Evolutionary conservation across 2,329 filamentous ascomycete genomes (phyloP), one percentile per base, ranked within the genome.

Genomic region (Metarhizium brunneum): DNA sequence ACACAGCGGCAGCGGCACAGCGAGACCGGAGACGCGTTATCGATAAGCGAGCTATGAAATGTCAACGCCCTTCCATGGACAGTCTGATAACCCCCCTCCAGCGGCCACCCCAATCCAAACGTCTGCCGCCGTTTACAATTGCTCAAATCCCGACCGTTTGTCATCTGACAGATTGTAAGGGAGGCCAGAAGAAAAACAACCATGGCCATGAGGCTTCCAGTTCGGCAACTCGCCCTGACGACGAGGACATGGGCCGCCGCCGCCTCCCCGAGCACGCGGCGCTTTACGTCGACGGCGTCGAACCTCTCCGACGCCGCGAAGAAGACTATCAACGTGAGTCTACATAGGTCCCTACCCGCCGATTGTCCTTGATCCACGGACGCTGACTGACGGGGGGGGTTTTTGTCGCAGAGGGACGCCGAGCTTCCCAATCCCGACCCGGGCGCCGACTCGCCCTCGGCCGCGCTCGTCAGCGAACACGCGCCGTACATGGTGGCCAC

Each of bases 401-500:
- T 25, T 25, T 25, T 25, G 25, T 25, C 25, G 25, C 36, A 64
- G 67, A 63, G 64, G 53, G 68, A 71, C 50, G 68, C 69, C 35
- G 57, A 66, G 51, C 62, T 77, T 13, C 78, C 87, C 10, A 90
- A 87, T 62, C 80, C 87, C 51, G 90, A 95, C 66, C 90, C 90
- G 40, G 66, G 84, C 14, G 65, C 81, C 50, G 86, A 90, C 70
- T 94, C 90, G 1, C 76, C 83, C 63, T 95, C 89, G 61, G 82
- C 84, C 38, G 80, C 84, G 35, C 80, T 96, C 57, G 83, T 96
- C 61, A 79, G 83, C 62, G 83, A 89, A 58, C 85, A 91, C 65
- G 80, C 85, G 36, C 87, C 88, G 3, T 97, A 85, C 73, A 97
- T 99, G 92, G 88, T 99, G 32, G 87, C 91, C 2, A 99, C 94